Base-by-base conservation (phyloP, 2,329 filamentous ascomycete genomes). In the Neurospora sp. region DNA sequence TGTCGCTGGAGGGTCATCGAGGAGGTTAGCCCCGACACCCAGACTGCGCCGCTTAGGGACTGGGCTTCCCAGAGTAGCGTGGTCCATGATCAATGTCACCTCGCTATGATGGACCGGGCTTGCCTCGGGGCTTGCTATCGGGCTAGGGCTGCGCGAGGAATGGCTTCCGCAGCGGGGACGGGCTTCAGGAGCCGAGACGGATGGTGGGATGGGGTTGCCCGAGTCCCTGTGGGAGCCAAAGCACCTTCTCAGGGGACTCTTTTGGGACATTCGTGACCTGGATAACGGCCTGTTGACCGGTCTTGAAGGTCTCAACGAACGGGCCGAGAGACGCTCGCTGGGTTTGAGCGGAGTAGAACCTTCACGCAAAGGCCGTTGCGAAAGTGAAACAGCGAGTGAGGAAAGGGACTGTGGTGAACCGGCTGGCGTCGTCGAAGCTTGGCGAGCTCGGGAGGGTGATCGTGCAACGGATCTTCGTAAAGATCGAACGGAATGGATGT, bases 11-110 rank as follows among this genome's bases (percentile, higher is more conserved):
- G 76, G 81, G 70, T 86, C 84, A 71, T 94, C 92, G 78, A 97
- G 97, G 40, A 97, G 88, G 78, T 89, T 93, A 77, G 92, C 91
- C 74, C 86, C 85, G 69, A 81, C 86, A 66, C 85, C 84, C 72
- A 90, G 81, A 80, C 94, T 97, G 76, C 96, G 89, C 74, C 96
- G 88, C 83, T 97, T 97, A 66, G 94, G 92, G 71, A 95, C 92
- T 0, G 96, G 95, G 77, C 92, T 97, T 74, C 92, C 92, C 69
- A 91, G 84, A 75, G 86, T 90, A 37, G 89, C 85, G 73, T 92
- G 91, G 76, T 97, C 94, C 67, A 96, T 62, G 52, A 62, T 36
- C 3, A 62, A 15, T 36, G 52, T 62, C 52, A 62, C 52, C 28
- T 62, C 52, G 2, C 15, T 62, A 62, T 62, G 52, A 28, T 62